A percentile compares a stretch with the other conserved stretches of the same genome.
These are phyloP conservation scores for Russula vinacea DNA, from an alignment of 768 basidiomycete species.

Conservation along the genomic window DNA sequence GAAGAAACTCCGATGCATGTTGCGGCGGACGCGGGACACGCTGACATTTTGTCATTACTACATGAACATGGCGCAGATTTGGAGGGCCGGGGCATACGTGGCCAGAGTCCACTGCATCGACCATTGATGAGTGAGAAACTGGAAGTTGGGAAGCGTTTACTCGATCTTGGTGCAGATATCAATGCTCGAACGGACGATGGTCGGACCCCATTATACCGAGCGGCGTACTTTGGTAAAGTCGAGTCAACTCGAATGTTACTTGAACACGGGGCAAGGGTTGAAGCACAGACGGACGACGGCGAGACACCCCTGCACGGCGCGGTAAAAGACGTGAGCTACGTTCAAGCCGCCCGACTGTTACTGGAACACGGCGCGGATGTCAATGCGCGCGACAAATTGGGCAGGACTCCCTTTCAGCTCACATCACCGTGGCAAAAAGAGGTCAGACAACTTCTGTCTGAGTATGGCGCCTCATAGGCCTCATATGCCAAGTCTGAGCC, in stretches of 20 bases:
- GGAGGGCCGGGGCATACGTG: not conserved
- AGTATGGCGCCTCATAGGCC: too few relatives aligned
- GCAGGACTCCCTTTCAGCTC: too few relatives aligned
- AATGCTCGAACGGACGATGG: not conserved
- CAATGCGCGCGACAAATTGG: too few relatives aligned
- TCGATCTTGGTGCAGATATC: not conserved
- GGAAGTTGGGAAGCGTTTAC: not conserved
- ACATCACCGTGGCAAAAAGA: too few relatives aligned
- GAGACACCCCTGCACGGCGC: not conserved
- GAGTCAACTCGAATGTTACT: not conserved
- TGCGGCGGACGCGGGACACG: not conserved
- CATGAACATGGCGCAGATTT: not conserved
- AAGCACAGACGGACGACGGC: not conserved
- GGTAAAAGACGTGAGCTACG: not conserved
- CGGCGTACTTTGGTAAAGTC: fast-evolving
- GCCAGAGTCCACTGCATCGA: not conserved
- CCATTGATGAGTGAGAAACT: not conserved
- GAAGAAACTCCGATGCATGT: not conserved
- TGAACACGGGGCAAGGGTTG: not conserved
- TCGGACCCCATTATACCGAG: not conserved
- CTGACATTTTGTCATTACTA: not conserved
- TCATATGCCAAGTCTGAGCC: too few relatives aligned
- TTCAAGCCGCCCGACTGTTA: not conserved
- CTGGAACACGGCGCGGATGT: too few relatives aligned
- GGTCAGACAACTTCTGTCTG: too few relatives aligned